Evolutionary conservation across 176 grass and related monocot genomes (phyloP).

Genomic region (Neostapfia colusana): DNA sequence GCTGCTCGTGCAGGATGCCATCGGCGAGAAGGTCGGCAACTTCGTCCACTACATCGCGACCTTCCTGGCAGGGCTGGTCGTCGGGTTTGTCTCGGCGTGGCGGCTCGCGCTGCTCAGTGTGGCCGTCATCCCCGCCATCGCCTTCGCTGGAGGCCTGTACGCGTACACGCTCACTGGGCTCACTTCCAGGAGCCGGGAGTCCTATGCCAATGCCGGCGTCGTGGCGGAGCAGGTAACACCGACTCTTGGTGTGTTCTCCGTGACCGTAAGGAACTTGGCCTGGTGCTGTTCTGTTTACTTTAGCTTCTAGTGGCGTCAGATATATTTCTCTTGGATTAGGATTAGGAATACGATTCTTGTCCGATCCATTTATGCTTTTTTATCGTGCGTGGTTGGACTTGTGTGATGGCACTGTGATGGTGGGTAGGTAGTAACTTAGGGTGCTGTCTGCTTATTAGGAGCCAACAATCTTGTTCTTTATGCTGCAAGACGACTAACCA

Average conservation of each 20-base stretch:
- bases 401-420: constrained; percentile 19
- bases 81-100: constrained; percentile 90
- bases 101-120: constrained; percentile 88
- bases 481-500: constrained; percentile 36
- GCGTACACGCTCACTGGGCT: constrained; percentile 93
- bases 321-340: constrained; percentile 28
- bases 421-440: constrained; percentile 49
- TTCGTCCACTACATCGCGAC: constrained; percentile 95
- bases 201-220: constrained; percentile 93
- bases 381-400: constrained; percentile 43
- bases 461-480: constrained; percentile 38
- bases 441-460: constrained; percentile 51
- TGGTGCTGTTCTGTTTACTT: constrained; percentile 10
- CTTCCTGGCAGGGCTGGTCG: constrained; percentile 85
- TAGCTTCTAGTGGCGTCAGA: constrained; percentile 6
- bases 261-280: constrained; percentile 13
- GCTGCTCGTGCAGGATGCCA: constrained; percentile 92
- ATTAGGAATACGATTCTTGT: constrained; percentile 26
- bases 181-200: constrained; percentile 90
- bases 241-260: background rate
- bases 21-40: constrained; percentile 97
- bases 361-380: constrained; percentile 24
- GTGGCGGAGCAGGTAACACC: constrained; percentile 87
- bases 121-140: constrained; percentile 89
- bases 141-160: constrained; percentile 99